Conservation (phyloP, 163 green algal species). For the Scenedesmus sp. region DNA sequence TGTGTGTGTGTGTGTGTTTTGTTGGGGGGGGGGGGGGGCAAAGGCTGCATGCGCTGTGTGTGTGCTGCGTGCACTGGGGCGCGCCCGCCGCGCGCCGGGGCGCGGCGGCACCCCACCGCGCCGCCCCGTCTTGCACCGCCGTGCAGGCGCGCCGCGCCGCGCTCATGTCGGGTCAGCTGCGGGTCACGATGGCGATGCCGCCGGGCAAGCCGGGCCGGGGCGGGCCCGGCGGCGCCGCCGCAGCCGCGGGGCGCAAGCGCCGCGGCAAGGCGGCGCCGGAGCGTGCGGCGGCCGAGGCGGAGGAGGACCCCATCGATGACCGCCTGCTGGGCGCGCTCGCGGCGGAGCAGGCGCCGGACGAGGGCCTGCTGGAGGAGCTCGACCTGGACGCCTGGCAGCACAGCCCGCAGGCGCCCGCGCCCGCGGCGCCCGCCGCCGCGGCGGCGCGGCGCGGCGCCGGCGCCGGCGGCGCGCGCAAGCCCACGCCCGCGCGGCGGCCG, state of each 20-base stretch:
- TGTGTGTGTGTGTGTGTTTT: neutral
- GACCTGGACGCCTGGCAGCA: too few relatives aligned
- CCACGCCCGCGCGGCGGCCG: neutral
- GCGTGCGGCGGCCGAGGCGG: neutral
- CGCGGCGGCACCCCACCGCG: too few relatives aligned
- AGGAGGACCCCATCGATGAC: slow-evolving; percentile 1
- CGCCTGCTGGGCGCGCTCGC: neutral
- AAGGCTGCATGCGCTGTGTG: neutral
- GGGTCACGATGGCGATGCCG: neutral
- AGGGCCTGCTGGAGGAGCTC: neutral
- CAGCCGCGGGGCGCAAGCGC: neutral
- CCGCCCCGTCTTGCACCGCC: neutral
- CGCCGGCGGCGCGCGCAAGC: neutral
- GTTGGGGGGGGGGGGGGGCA: neutral
- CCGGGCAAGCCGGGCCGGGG: neutral
- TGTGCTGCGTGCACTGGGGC: too few relatives aligned
- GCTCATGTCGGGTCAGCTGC: slow-evolving; percentile 6
- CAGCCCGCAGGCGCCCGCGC: neutral
- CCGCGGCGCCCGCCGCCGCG: too few relatives aligned
- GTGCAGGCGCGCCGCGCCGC: neutral
- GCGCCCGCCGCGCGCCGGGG: too few relatives aligned
- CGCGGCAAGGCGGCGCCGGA: neutral
- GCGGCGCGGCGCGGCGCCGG: neutral
- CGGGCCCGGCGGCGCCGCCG: neutral
- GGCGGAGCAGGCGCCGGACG: neutral